Base-by-base conservation (phyloP, 148 eudicot species). In the Nyssa sinensis region DNA sequence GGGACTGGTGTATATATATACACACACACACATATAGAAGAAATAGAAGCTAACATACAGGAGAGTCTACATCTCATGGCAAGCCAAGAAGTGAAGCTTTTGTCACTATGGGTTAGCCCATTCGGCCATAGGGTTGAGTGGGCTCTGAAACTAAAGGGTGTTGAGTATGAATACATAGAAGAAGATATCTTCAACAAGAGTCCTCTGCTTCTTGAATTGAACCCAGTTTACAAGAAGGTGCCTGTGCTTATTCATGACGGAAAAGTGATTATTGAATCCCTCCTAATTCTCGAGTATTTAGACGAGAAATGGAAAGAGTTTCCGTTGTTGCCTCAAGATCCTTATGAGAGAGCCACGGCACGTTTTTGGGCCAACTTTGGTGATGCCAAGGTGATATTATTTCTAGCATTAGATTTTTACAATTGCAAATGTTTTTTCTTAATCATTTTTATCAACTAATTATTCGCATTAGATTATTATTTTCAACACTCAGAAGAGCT, bases 61-160 rank as follows among this genome's bases (percentile, higher is more conserved):
- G 57, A 49, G 1, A 3, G 14, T 12, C 3, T 49, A 49, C 9
- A 9, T 49, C 27, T 19, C 5, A 1, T 72, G 75, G 75, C 13
- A 12, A 72, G 57, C 58, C 33, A 72, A 31, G 67, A 49, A 8
- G 66, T 74, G 17, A 74, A 74, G 67, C 25, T 79, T 35, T 25
- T 64, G 32, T 78, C 78, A 7, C 67, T 62, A 19, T 79, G 82
- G 82, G 78, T 64, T 1, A 80, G 82, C 55, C 79, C 75, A 4
- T 80, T 39, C 58, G 37, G 27, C 12, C n/a, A 13, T 0, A 64
- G 82, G 7, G 82, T 80, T 24, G 51, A 58, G 31, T 74, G 75
- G 82, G 79, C 82, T n/a, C 53, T 80, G 23, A 80, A 66, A 32
- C 62, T 80, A 19, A 80, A 80, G 69, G 75, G 75, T 1, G n/a